Evolutionary conservation across 2,329 filamentous ascomycete species (phyloP), one percentile per base, ranked within the genome.

Genomic region (Teratosphaeria gauchensis): DNA sequence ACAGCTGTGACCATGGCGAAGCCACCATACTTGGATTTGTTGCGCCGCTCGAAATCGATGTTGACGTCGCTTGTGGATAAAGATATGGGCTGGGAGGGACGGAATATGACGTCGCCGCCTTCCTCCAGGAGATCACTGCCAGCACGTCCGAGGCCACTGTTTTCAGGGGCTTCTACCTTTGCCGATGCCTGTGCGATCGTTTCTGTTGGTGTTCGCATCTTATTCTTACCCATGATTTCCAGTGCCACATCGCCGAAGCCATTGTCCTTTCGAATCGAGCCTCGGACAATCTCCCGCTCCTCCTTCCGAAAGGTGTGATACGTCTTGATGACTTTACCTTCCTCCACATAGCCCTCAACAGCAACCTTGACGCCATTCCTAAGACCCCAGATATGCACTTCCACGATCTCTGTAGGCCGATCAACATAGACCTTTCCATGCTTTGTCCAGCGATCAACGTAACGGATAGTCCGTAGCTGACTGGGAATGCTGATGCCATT

Each of bases 401-500:
- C 92, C 11, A 92, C 72, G 48, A 97, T 84, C 74, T 97, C 92
- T 1, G 96, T 81, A 54, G 86, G 83, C 19, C 89, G 79, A 68
- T 97, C 92, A 7, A 90, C 77, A 68, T 97, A 99, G 3, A 61
- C 80, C 74, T 95, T 95, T 19, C 82, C 84, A 31, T 83, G 75
- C 57, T 84, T 84, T 2, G 89, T 82, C 92, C 92, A 96, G 12
- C 88, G 83, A 68, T 96, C 88, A 9, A 96, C 89, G 70, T 99
- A 99, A 32, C 82, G 80, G 19, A 99, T 80, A 83, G 89, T 96
- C 9, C 94, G 82, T 60, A 95, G 74, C 73, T 99, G 94, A 64
- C 90, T 96, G 0, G 92, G 91, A 53, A 99, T 99, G 35, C 89
- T 94, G 28, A 99, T 87, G 3, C 94, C 94, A 1, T 86, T 82